These are phyloP conservation scores for Agastache rugosa DNA, from an alignment of 257 asterid species.

Conservation along the genomic window DNA sequence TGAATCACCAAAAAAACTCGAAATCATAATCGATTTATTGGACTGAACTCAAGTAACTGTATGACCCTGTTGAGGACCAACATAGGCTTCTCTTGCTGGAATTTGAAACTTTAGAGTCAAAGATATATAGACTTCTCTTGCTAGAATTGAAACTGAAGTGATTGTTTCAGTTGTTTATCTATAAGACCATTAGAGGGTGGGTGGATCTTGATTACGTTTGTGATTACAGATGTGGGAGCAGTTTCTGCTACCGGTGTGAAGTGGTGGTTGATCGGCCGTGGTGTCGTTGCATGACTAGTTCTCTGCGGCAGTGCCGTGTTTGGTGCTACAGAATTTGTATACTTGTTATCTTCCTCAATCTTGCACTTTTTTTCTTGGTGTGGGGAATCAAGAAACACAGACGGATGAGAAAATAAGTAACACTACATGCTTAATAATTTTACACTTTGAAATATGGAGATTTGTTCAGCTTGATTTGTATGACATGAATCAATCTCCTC, in stretches of 20 bases:
- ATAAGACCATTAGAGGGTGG: neutral
- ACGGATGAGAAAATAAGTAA: neutral
- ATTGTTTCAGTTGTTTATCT: too few relatives aligned
- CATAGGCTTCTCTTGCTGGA: neutral
- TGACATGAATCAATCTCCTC: neutral
- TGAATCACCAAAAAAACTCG: too few relatives aligned
- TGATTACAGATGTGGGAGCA: conserved; percentile 14
- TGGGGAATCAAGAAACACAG: conserved; percentile 14
- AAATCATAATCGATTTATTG: too few relatives aligned
- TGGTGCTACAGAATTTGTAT: conserved; percentile 9
- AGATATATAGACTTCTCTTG: neutral
- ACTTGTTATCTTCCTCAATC: neutral
- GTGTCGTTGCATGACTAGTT: conserved; percentile 8
- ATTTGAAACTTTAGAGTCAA: too few relatives aligned
- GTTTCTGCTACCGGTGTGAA: conserved; percentile 21
- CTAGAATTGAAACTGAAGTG: neutral
- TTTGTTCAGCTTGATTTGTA: neutral
- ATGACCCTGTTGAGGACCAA: neutral
- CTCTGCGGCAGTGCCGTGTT: conserved; percentile 6
- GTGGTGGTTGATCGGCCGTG: conserved; percentile 7
- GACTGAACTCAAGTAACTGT: too few relatives aligned
- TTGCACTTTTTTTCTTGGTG: neutral
- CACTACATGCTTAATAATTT: neutral
- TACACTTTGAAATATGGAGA: neutral
- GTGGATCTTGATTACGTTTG: neutral